Conservation (phyloP, 768 basidiomycete species). For the Tulasnella sp. region DNA sequence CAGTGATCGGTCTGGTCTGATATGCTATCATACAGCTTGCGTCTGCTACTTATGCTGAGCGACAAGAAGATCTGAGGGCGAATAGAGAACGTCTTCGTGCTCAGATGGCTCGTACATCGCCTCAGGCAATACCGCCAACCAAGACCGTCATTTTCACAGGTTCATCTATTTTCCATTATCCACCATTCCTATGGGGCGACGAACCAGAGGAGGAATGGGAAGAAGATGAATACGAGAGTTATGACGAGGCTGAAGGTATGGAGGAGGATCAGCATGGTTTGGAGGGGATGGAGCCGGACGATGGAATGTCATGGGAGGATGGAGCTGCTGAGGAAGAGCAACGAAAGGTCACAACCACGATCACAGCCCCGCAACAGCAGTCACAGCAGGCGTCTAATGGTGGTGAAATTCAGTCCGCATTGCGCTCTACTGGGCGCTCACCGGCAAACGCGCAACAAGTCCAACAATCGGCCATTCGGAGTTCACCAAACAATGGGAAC, state of each 20-base stretch:
- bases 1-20: not conserved
- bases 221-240: slow-evolving; percentile 48
- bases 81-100: slow-evolving; percentile 43
- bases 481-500: not conserved
- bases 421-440: not conserved
- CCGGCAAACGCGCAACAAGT: not conserved
- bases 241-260: slow-evolving; percentile 32
- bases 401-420: not conserved
- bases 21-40: slow-evolving; percentile 40
- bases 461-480: not conserved
- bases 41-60: slow-evolving; percentile 57
- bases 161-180: slow-evolving; percentile 50
- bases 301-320: slow-evolving; percentile 84
- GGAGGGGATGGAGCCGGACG: slow-evolving; percentile 46
- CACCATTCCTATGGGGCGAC: slow-evolving; percentile 70
- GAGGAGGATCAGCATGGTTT: slow-evolving; percentile 58
- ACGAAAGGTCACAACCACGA: too few relatives aligned
- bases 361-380: not conserved
- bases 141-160: slow-evolving; percentile 62
- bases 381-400: slow-evolving; percentile 5
- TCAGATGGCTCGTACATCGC: slow-evolving; percentile 18
- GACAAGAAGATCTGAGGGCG: slow-evolving; percentile 39
- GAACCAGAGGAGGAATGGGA: slow-evolving; percentile 51
- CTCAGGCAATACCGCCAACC: slow-evolving; percentile 17
- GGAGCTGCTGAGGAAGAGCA: slow-evolving; percentile 42